Conservation (phyloP, 73 alveolate species). For the Paramecium biaurelia region DNA sequence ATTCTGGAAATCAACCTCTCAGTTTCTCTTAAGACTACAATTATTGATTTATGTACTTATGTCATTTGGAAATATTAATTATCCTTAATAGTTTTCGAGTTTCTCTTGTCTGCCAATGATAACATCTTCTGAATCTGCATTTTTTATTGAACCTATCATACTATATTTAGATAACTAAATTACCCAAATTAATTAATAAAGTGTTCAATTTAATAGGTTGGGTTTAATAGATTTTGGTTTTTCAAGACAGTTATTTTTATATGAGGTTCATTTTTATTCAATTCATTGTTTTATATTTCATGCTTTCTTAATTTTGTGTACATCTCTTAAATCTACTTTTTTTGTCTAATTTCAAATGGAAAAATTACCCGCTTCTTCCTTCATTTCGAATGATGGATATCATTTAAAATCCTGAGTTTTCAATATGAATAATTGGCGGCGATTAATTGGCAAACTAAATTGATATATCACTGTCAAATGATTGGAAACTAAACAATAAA, state of each 20-base stretch:
- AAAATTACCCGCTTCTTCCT: not conserved
- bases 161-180: not conserved
- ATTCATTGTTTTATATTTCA: not conserved
- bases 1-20: constrained; percentile 60
- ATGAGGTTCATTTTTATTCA: not conserved
- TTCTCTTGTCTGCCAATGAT: constrained; percentile 49
- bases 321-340: not conserved
- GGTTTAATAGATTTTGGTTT: not conserved
- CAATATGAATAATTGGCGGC: not conserved
- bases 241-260: not conserved
- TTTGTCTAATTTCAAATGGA: not conserved
- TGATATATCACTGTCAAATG: not conserved
- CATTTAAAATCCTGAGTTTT: not conserved
- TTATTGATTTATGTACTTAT: not conserved
- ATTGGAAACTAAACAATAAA: not conserved
- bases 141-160: constrained; percentile 52
- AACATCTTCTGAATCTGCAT: constrained; percentile 44
- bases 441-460: not conserved
- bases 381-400: not conserved
- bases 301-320: not conserved
- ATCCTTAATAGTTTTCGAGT: not conserved
- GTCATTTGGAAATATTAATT: constrained; percentile 49
- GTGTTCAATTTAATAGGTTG: not conserved
- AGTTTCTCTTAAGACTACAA: constrained; percentile 39
- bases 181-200: constrained; percentile 11